phyloP scores from a whole-genome alignment of 805 yeast genomes.

The Pichia eremophila region DNA sequence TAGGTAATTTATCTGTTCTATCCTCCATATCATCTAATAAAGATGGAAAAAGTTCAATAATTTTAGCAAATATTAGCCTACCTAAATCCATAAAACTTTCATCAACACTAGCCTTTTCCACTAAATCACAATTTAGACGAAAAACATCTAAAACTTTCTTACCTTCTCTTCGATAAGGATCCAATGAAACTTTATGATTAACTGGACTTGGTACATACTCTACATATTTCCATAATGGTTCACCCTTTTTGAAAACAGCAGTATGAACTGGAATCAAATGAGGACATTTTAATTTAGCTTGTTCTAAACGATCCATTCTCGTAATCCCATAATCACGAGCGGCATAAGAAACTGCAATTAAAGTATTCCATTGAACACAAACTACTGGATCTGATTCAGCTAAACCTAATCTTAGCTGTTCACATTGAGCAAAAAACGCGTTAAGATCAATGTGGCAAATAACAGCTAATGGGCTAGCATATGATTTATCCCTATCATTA shows the following conservation, averaged over 20 bases:
- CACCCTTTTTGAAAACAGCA: constrained; percentile 86
- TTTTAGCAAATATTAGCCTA: constrained; percentile 38
- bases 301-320: constrained; percentile 62
- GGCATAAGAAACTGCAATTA: constrained; percentile 87
- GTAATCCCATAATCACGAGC: constrained; percentile 78
- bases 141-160: constrained; percentile 66
- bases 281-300: constrained; percentile 73
- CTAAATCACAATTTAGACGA: constrained; percentile 49
- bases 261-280: constrained; percentile 75
- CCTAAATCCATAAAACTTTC: constrained; percentile 88
- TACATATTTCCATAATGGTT: constrained; percentile 69
- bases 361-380: constrained; percentile 85
- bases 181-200: constrained; percentile 75
- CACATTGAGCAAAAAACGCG: constrained; percentile 94
- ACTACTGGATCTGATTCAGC: constrained; percentile 73
- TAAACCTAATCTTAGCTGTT: constrained; percentile 63
- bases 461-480: constrained; percentile 61
- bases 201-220: constrained; percentile 50
- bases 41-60: constrained; percentile 40
- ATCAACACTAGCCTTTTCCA: constrained; percentile 94
- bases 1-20: constrained; percentile 30
- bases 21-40: constrained; percentile 17
- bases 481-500: constrained; percentile 37
- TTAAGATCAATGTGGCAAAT: constrained; percentile 85
- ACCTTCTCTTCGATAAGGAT: constrained; percentile 84